A percentile compares a stretch with the other conserved stretches of the same genome.
These are phyloP conservation scores for Agaricus subrufescens DNA, from an alignment of 768 basidiomycete species.

Conservation along the genomic window DNA sequence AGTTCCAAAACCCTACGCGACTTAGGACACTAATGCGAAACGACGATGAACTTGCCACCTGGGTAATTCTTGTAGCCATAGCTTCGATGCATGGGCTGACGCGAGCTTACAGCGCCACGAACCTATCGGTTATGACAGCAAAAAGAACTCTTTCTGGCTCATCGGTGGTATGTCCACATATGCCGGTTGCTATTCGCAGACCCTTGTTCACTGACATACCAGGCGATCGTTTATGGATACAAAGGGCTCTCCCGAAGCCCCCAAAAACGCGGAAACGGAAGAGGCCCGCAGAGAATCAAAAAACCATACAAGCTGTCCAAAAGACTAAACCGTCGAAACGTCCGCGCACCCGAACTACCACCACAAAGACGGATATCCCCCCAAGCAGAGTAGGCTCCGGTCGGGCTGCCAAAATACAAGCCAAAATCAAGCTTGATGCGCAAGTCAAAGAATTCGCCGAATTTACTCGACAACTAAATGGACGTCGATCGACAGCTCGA, in stretches of 20 bases:
- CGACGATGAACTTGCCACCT: slow-evolving; percentile 72
- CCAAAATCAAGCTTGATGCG: slow-evolving; percentile 62
- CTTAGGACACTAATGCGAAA: slow-evolving; percentile 69
- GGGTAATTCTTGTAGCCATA: slow-evolving; percentile 46
- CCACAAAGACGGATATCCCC: not conserved
- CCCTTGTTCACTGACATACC: not conserved
- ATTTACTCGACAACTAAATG: slow-evolving; percentile 46
- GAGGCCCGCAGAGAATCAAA: slow-evolving; percentile 16
- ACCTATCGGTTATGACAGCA: slow-evolving; percentile 80
- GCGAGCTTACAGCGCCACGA: slow-evolving; percentile 59
- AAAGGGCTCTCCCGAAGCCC: slow-evolving; percentile 58
- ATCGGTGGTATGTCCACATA: slow-evolving; percentile 57
- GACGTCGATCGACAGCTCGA: slow-evolving; percentile 10
- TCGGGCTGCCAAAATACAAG: slow-evolving; percentile 67
- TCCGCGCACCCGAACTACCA: slow-evolving; percentile 12
- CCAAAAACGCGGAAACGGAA: slow-evolving; percentile 37
- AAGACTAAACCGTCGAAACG: slow-evolving; percentile 20
- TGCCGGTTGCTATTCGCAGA: not conserved
- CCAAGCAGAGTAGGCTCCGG: slow-evolving; percentile 37
- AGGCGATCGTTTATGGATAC: slow-evolving; percentile 87
- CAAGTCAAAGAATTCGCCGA: slow-evolving; percentile 68
- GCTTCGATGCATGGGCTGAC: slow-evolving; percentile 6
- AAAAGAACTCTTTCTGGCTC: slow-evolving; percentile 79
- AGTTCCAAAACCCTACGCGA: slow-evolving; percentile 73
- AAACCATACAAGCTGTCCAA: slow-evolving; percentile 4